These are phyloP conservation scores for Lasiodiplodia gonubiensis DNA, from an alignment of 2,329 filamentous ascomycete genomes.

Conservation along the genomic window DNA sequence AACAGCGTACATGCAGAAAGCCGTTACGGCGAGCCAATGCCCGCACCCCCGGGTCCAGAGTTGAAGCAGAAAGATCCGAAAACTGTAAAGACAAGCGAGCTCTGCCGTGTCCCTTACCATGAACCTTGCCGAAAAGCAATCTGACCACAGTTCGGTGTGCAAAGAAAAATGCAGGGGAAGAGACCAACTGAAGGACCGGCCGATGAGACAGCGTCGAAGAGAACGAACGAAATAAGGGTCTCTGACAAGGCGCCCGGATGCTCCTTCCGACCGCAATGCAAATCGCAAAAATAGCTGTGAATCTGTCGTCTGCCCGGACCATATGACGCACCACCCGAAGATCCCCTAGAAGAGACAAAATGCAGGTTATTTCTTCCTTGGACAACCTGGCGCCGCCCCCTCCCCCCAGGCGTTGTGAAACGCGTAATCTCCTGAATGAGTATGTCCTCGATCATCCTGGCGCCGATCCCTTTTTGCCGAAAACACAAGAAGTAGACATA, in stretches of 20 bases:
- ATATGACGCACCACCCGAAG: constrained; percentile 22
- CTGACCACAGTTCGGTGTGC: constrained; percentile 8
- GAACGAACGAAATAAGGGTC: constrained; percentile 1
- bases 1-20: constrained; percentile 20
- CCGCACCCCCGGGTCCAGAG: constrained; percentile 13
- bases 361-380: constrained; percentile 22
- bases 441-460: constrained; percentile 16
- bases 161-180: constrained; percentile 13
- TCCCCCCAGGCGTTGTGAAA: constrained; percentile 19
- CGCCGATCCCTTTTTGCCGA: constrained; percentile 24
- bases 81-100: constrained; percentile 27
- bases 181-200: constrained; percentile 8
- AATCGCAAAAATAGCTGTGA: constrained; percentile 25
- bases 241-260: constrained; percentile 16
- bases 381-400: constrained; percentile 18
- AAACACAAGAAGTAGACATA: constrained; percentile 26
- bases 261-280: constrained; percentile 16
- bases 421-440: constrained; percentile 25
- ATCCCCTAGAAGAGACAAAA: constrained; percentile 25
- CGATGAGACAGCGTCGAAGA: constrained; percentile 14
- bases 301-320: constrained; percentile 22
- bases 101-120: constrained; percentile 4
- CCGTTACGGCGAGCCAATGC: constrained; percentile 16
- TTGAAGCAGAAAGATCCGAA: constrained; percentile 23
- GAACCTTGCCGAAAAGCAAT: constrained; percentile 20